Percentiles rank a stretch among this genome's conserved stretches.
These are phyloP conservation scores for Pythium dissotocum DNA, from an alignment of 352 stramenopile species.

Conservation along the genomic window DNA sequence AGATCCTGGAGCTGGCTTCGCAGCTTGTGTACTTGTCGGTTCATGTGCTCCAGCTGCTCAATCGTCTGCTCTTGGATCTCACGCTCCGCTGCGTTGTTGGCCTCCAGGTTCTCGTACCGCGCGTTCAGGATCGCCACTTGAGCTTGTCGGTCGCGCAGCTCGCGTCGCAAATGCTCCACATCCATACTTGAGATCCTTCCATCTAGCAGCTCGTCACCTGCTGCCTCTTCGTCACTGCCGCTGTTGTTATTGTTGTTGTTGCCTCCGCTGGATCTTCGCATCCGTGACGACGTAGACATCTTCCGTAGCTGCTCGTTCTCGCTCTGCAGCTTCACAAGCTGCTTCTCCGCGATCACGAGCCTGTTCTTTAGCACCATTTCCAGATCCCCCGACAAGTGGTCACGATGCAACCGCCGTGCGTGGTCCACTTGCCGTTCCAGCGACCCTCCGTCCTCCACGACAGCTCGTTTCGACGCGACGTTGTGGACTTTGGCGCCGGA, in stretches of 20 bases:
- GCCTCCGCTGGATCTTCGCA: constrained; percentile 2
- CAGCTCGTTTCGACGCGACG: not conserved
- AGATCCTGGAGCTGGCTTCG: constrained; percentile 80
- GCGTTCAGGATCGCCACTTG: constrained; percentile 86
- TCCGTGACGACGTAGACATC: not conserved
- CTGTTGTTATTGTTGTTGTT: constrained; percentile 49
- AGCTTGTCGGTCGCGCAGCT: constrained; percentile 80
- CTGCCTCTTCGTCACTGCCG: constrained; percentile 28
- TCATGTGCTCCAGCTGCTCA: constrained; percentile 89
- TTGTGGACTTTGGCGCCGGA: constrained; percentile 19
- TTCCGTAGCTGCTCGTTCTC: constrained; percentile 67
- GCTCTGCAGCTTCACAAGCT: constrained; percentile 62
- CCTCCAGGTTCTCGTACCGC: constrained; percentile 88
- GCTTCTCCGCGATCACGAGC: constrained; percentile 67
- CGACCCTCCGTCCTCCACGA: constrained; percentile 20
- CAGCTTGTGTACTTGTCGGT: constrained; percentile 89
- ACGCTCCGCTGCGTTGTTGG: constrained; percentile 72
- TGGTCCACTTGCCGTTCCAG: constrained; percentile 46
- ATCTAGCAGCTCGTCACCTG: constrained; percentile 25
- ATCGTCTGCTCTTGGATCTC: constrained; percentile 92
- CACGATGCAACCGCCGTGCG: constrained; percentile 49
- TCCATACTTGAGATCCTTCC: constrained; percentile 24
- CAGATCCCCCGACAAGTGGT: constrained; percentile 55
- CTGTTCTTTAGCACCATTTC: constrained; percentile 74
- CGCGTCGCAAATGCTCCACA: constrained; percentile 61